Evolutionary conservation across 306 rosid species (phyloP).

Genomic region (Cyamopsis tetragonoloba): DNA sequence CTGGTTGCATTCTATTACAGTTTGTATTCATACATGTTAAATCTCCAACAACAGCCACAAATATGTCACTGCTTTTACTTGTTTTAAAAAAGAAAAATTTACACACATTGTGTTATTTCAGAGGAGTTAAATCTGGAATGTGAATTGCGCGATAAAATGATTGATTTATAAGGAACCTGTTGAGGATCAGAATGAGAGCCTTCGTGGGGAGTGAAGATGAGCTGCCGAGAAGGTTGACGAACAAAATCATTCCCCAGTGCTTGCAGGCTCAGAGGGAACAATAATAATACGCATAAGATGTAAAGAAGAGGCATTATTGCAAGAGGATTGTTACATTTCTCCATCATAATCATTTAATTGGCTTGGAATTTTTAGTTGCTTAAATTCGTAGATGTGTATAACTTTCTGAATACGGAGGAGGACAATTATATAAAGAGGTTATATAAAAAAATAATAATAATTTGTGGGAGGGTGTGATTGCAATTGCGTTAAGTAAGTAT

Average conservation of each 20-base stretch:
- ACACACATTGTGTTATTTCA: too few relatives aligned
- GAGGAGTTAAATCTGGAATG: too few relatives aligned
- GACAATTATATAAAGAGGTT: neutral
- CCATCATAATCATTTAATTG: neutral
- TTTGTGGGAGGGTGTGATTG: neutral
- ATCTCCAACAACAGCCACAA: too few relatives aligned
- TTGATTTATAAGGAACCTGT: conserved; percentile 28
- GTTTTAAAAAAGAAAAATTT: too few relatives aligned
- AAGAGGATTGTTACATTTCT: neutral
- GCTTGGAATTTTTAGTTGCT: neutral
- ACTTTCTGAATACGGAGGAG: neutral
- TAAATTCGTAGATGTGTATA: neutral
- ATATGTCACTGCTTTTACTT: too few relatives aligned
- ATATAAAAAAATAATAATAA: neutral
- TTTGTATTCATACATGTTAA: too few relatives aligned
- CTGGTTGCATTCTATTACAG: too few relatives aligned
- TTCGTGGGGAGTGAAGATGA: conserved; percentile 29
- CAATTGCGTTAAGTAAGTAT: conserved; percentile 26
- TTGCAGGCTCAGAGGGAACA: conserved; percentile 23
- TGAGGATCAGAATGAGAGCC: conserved; percentile 41
- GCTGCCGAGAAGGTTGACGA: conserved; percentile 35
- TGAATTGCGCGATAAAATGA: too few relatives aligned
- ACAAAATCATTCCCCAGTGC: conserved; percentile 17
- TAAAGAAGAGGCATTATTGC: conserved; percentile 18
- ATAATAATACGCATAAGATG: neutral